Conservation (phyloP, 768 basidiomycete species). For the Leccinum pellstonianum region DNA sequence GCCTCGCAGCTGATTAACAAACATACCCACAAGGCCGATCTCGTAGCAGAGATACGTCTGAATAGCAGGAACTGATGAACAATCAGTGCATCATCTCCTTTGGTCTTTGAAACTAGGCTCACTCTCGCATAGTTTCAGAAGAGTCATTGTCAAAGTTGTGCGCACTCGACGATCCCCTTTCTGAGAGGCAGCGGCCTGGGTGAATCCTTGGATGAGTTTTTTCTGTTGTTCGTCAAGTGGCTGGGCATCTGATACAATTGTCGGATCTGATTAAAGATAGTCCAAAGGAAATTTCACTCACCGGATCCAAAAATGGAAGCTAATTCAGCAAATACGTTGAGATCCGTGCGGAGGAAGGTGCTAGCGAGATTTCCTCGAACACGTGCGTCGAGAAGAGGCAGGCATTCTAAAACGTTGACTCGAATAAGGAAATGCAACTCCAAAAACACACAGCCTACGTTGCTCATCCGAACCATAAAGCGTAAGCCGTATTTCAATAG, state of each 20-base stretch:
- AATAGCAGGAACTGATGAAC: conserved; percentile 6
- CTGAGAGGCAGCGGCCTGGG: background rate
- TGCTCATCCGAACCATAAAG: conserved; percentile 7
- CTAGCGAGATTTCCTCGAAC: too few species aligned
- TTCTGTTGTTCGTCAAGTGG: too few species aligned
- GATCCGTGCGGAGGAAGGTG: too few species aligned
- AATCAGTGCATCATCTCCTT: background rate
- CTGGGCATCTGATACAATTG: too few species aligned
- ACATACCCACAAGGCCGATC: conserved; percentile 2
- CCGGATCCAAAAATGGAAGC: too few species aligned
- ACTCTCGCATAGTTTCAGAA: conserved; percentile 25
- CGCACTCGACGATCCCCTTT: conserved; percentile 11
- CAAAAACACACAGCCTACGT: background rate
- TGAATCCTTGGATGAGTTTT: too few species aligned
- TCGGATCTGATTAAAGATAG: too few species aligned
- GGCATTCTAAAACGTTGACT: too few species aligned
- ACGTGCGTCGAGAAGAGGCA: too few species aligned
- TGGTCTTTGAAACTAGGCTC: background rate
- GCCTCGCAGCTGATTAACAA: conserved; percentile 18
- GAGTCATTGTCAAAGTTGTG: conserved; percentile 23
- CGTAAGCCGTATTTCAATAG: conserved; percentile 20
- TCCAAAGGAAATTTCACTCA: too few species aligned
- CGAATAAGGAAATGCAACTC: background rate
- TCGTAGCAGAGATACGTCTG: conserved; percentile 7
- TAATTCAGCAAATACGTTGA: too few species aligned